Evolutionary conservation across 2,329 filamentous ascomycete genomes (phyloP).

Genomic region (Corynespora cassiicola): DNA sequence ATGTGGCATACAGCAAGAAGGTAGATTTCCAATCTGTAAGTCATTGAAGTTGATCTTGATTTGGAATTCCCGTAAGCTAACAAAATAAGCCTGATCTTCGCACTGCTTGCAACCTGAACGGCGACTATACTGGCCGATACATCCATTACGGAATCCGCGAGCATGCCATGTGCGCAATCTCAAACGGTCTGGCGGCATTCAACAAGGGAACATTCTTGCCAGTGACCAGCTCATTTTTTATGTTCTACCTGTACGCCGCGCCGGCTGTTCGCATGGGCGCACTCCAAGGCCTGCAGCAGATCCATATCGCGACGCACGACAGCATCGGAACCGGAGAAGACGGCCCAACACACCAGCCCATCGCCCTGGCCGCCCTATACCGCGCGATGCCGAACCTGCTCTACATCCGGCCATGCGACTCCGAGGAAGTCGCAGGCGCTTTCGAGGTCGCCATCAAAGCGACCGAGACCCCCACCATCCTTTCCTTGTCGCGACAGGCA

Average conservation of each 20-base stretch:
- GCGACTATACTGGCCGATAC: constrained; percentile 62
- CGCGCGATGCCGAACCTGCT: constrained; percentile 68
- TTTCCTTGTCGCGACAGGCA: constrained; percentile 57
- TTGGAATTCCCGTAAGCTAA: too few species aligned
- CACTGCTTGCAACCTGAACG: constrained; percentile 58
- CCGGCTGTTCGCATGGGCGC: constrained; percentile 68
- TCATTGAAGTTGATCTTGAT: too few species aligned
- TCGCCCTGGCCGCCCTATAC: constrained; percentile 64
- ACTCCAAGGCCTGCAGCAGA: constrained; percentile 61
- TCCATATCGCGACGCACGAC: constrained; percentile 69
- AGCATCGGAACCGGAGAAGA: constrained; percentile 65
- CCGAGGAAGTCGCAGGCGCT: constrained; percentile 64
- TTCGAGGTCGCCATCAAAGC: constrained; percentile 57
- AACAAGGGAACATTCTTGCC: constrained; percentile 41
- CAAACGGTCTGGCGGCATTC: constrained; percentile 66
- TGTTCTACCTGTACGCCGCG: constrained; percentile 68
- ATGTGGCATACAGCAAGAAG: constrained; percentile 61
- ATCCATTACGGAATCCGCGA: constrained; percentile 49
- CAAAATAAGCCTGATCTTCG: constrained; percentile 30
- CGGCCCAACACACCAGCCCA: constrained; percentile 68
- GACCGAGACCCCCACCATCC: constrained; percentile 53
- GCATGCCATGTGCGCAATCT: constrained; percentile 46
- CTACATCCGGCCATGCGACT: constrained; percentile 66
- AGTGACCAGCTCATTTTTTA: constrained; percentile 67
- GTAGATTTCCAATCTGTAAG: constrained; percentile 59